Percentiles rank a stretch among this genome's conserved stretches.
Evolutionary conservation across 2,329 filamentous ascomycete genomes (phyloP).

Genomic region (Madurella mycetomatis): DNA sequence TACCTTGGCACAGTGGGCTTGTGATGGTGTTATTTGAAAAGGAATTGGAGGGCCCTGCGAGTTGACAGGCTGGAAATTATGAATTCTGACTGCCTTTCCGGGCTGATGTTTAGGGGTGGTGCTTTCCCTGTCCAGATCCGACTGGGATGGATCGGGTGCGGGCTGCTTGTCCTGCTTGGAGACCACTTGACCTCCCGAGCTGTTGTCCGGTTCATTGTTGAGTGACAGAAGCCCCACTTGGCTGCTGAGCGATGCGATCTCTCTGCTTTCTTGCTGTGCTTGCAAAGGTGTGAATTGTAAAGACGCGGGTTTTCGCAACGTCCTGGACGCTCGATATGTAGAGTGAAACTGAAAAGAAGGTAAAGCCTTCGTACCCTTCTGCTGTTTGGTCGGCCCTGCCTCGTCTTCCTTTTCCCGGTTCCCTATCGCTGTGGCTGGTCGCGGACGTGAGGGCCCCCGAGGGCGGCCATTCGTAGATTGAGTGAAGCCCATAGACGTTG

Average conservation of each 20-base stretch:
- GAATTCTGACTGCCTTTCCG: constrained; percentile 19
- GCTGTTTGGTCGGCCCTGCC: constrained; percentile 24
- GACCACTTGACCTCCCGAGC: constrained; percentile 45
- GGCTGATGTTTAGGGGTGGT: constrained; percentile 28
- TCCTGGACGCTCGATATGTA: constrained; percentile 11
- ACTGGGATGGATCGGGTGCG: constrained; percentile 19
- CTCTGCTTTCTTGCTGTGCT: constrained; percentile 34
- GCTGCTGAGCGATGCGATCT: constrained; percentile 37
- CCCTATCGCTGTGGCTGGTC: constrained; percentile 38
- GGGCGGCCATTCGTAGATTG: constrained; percentile 46
- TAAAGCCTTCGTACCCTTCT: constrained; percentile 38
- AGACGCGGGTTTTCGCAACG: constrained; percentile 21
- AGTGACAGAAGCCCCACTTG: constrained; percentile 38
- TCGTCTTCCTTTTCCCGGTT: constrained; percentile 31
- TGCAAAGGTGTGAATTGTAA: constrained; percentile 23
- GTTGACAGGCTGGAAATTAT: constrained; percentile 9
- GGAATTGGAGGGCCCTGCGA: constrained; percentile 18
- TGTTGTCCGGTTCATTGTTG: constrained; percentile 27
- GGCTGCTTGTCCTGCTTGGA: constrained; percentile 29
- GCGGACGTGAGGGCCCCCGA: constrained; percentile 37
- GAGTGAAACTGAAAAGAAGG: constrained; percentile 16
- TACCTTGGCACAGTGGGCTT: constrained; percentile 20
- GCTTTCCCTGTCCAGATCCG: constrained; percentile 26
- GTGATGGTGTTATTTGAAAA: constrained; percentile 27
- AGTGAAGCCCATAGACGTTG: constrained; percentile 46